phyloP scores from a whole-genome alignment of 2,329 filamentous ascomycete species.

The Penicillium thymicola region DNA sequence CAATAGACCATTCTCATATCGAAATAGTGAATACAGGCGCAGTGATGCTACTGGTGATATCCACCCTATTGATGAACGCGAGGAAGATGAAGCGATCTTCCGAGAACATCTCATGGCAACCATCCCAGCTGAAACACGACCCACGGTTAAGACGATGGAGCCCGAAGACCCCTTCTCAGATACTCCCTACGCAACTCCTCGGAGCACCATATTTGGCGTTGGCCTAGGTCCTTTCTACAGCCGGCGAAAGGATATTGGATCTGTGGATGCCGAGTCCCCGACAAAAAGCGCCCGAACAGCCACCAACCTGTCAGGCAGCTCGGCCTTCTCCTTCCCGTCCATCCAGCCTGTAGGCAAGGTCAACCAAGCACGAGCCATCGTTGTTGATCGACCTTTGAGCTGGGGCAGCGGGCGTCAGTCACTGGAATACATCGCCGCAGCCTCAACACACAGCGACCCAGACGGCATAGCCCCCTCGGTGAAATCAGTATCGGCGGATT shows the following conservation, averaged over 20 bases:
- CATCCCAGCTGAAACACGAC: conserved; percentile 4
- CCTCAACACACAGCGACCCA: conserved; percentile 23
- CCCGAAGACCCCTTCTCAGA: conserved; percentile 28
- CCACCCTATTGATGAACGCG: conserved; percentile 61
- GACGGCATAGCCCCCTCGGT: conserved; percentile 31
- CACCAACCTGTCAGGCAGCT: conserved; percentile 55
- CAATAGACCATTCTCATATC: conserved; percentile 33
- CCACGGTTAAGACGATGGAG: conserved; percentile 9
- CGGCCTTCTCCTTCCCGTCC: conserved; percentile 44
- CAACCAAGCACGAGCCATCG: conserved; percentile 16
- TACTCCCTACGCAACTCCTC: conserved; percentile 26
- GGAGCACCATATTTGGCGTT: conserved; percentile 25
- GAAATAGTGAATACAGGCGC: conserved; percentile 49
- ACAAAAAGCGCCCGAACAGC: conserved; percentile 54
- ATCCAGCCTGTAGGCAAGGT: conserved; percentile 22
- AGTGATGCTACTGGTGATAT: conserved; percentile 54
- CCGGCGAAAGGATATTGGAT: conserved; percentile 17
- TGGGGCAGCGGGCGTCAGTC: conserved; percentile 26
- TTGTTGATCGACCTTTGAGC: conserved; percentile 22
- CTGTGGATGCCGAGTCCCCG: conserved; percentile 38
- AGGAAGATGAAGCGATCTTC: conserved; percentile 53
- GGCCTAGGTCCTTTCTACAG: conserved; percentile 25
- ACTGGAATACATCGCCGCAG: conserved; percentile 21
- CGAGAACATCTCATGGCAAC: conserved; percentile 22
- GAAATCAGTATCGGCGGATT: conserved; percentile 46